Conservation (phyloP, 495 filamentous ascomycete species). For the Talaromyces liani region DNA sequence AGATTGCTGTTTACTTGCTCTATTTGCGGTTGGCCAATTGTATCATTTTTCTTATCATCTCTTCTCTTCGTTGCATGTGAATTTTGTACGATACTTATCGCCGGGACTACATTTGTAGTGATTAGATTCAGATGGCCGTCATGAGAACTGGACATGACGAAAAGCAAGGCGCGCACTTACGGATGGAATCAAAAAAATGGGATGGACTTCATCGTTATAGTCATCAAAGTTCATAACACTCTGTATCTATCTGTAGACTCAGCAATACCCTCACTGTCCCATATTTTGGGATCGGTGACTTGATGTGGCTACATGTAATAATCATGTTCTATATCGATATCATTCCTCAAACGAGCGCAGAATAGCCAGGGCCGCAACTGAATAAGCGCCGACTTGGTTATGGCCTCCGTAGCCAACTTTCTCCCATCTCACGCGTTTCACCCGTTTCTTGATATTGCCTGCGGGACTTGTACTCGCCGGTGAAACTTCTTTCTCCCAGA, state of each 20-base stretch:
- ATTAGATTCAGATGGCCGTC: neutral
- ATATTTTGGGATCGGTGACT: neutral
- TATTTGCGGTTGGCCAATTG: neutral
- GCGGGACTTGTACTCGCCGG: conserved; percentile 10
- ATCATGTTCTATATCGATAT: conserved; percentile 10
- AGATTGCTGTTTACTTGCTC: no score
- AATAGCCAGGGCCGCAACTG: conserved; percentile 51
- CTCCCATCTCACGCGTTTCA: conserved; percentile 44
- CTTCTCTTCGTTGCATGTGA: neutral
- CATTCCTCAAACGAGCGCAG: conserved; percentile 54
- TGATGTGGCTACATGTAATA: neutral
- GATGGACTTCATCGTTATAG: neutral
- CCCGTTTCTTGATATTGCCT: conserved; percentile 21
- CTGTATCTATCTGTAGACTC: neutral
- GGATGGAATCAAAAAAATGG: neutral
- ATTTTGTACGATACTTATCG: neutral
- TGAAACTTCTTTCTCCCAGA: conserved; percentile 30
- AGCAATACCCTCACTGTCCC: neutral
- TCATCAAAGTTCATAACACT: neutral
- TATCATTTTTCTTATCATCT: neutral
- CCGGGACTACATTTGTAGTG: neutral
- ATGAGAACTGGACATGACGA: neutral
- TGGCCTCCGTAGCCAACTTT: conserved; percentile 43
- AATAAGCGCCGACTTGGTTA: conserved; percentile 43
- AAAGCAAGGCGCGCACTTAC: neutral